Conservation (phyloP, 2,329 filamentous ascomycete genomes). For the Penicillium griseofulvum region DNA sequence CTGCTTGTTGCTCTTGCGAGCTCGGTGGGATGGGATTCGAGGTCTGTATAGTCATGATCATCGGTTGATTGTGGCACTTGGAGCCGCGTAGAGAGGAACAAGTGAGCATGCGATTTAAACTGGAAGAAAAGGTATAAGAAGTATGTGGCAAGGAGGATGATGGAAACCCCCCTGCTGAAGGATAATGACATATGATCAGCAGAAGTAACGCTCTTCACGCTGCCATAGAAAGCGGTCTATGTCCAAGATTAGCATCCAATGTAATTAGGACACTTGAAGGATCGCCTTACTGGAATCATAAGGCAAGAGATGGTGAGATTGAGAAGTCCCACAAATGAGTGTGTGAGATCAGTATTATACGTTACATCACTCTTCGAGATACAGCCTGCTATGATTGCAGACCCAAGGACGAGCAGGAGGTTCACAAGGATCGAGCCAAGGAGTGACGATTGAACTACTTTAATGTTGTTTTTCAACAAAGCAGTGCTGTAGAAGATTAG, state of each 20-base stretch:
- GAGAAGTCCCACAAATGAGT: conserved; percentile 86
- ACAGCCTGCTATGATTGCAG: conserved; percentile 81
- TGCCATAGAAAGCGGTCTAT: conserved; percentile 78
- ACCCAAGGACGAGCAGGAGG: conserved; percentile 78
- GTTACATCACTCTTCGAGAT: conserved; percentile 82
- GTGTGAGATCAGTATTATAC: conserved; percentile 87
- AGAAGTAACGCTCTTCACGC: conserved; percentile 60
- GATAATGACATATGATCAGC: conserved; percentile 65
- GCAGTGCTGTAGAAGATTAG: conserved; percentile 1
- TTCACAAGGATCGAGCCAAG: conserved; percentile 85
- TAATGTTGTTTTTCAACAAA: conserved; percentile 65
- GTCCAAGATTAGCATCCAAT: neutral
- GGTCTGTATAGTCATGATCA: neutral
- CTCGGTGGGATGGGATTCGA: conserved; percentile 6
- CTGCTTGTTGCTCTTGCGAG: conserved; percentile 2
- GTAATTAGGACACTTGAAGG: conserved; percentile 37
- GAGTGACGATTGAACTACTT: conserved; percentile 82
- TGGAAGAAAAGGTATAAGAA: conserved; percentile 19
- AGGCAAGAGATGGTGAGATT: conserved; percentile 85
- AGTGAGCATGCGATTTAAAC: conserved; percentile 4
- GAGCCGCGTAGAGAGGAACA: neutral
- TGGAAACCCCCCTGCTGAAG: conserved; percentile 65
- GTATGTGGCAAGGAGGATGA: neutral
- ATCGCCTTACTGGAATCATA: conserved; percentile 64
- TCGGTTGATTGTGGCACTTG: neutral